These are phyloP conservation scores for Penicillium taxi DNA, from an alignment of 495 filamentous ascomycete genomes.

Conservation along the genomic window DNA sequence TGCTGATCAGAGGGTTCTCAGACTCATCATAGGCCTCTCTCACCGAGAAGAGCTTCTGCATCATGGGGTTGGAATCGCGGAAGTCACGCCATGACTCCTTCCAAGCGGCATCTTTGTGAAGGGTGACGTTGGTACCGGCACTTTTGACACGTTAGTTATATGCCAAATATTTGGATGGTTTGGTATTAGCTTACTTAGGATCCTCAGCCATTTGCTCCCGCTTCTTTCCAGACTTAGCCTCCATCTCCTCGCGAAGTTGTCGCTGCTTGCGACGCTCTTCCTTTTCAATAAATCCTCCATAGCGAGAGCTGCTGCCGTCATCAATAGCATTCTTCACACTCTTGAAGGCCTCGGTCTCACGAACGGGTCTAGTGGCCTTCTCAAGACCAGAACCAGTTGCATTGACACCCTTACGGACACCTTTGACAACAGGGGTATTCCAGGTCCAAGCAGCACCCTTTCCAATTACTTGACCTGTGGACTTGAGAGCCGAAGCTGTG, in stretches of 20 bases:
- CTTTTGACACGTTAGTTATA: conserved; percentile 42
- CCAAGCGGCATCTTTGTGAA: conserved; percentile 95
- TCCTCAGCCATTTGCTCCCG: conserved; percentile 63
- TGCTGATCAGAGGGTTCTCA: conserved; percentile 89
- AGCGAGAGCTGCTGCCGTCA: conserved; percentile 90
- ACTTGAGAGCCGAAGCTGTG: conserved; percentile 70
- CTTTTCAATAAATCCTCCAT: conserved; percentile 93
- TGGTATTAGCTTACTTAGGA: conserved; percentile 60
- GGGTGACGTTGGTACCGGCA: conserved; percentile 84
- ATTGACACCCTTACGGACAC: conserved; percentile 77
- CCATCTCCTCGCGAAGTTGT: conserved; percentile 62
- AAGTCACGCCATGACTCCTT: conserved; percentile 94
- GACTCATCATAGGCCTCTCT: conserved; percentile 87
- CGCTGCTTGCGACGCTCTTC: conserved; percentile 77
- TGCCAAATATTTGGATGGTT: not conserved
- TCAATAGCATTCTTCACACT: conserved; percentile 93
- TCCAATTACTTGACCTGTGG: conserved; percentile 76
- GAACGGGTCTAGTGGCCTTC: conserved; percentile 85
- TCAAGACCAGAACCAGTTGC: conserved; percentile 80
- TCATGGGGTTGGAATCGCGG: conserved; percentile 75
- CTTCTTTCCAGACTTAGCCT: conserved; percentile 42
- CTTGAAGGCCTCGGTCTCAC: conserved; percentile 89
- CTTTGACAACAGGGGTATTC: conserved; percentile 89
- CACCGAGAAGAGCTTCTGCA: conserved; percentile 79
- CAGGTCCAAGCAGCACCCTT: conserved; percentile 92